phyloP scores from a whole-genome alignment of 495 filamentous ascomycete genomes.

The Ramalina intermedia region DNA sequence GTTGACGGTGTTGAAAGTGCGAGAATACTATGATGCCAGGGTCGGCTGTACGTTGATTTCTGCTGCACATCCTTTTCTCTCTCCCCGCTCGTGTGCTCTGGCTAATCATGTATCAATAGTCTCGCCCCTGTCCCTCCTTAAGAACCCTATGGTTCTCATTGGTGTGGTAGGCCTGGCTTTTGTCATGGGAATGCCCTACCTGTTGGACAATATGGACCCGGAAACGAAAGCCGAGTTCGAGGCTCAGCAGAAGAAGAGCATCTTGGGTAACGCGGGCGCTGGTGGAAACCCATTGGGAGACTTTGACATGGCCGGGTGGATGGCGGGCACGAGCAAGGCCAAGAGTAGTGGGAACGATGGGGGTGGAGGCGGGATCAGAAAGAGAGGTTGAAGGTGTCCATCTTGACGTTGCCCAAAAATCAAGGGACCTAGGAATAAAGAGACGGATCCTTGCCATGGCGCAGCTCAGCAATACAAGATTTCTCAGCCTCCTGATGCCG shows the following conservation, averaged over 20 bases:
- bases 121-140: constrained; percentile 56
- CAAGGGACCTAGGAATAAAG: not conserved
- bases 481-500: not conserved
- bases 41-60: constrained; percentile 47
- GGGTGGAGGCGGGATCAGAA: constrained; percentile 22
- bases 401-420: not conserved
- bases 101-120: constrained; percentile 17
- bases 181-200: constrained; percentile 80
- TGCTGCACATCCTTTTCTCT: not conserved
- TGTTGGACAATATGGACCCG: constrained; percentile 95
- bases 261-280: constrained; percentile 28
- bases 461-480: not conserved
- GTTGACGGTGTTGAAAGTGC: constrained; percentile 41
- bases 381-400: constrained; percentile 18
- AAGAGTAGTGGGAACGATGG: constrained; percentile 23
- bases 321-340: constrained; percentile 40
- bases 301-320: constrained; percentile 78
- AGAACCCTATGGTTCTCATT: constrained; percentile 91
- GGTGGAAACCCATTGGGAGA: constrained; percentile 39
- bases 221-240: constrained; percentile 88
- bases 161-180: constrained; percentile 64
- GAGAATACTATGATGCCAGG: constrained; percentile 61
- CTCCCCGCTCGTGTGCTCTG: not conserved
- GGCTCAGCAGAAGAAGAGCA: constrained; percentile 64
- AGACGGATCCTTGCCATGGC: too few relatives aligned